Evolutionary conservation across 192 early-diverging fungal genomes (phyloP), one percentile per base, ranked within the genome.

Genomic region (Chytriomyces sp.): DNA sequence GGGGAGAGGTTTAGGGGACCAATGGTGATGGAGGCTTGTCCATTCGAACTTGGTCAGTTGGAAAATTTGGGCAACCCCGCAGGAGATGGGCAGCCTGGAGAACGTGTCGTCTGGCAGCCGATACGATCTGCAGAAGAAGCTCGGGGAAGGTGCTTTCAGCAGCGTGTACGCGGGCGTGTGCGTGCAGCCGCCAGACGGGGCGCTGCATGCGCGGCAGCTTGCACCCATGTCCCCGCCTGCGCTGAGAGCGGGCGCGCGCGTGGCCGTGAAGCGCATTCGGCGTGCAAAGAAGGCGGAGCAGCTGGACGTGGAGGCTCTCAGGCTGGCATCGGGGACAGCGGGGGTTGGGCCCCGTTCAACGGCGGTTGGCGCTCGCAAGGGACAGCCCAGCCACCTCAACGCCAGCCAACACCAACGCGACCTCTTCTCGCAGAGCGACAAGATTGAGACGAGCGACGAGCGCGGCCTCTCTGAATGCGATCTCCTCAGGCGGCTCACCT

Each of bases 181-280:
- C 25, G 36, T 39, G 10, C 6, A 22, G 32, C 36, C 57, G 37
- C 68, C 68, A 2, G 54, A 58, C 37, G 31, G 19, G 19, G 36
- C 22, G 17, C 25, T 70, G 26, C 68, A 70, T 22, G 56, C 7
- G 30, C 68, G 68, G 6, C 19, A 38, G n/a, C 31, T 70, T 54
- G 41, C 44, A 12, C 39, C 68, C n/a, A 70, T 70, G 68, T 17
- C 31, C n/a, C 68, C 68, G n/a, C 68, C 68, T 26, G 10, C 37
- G 19, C 68, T 59, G 55, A 25, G 28, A 7, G 52, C 22, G 33
- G 66, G 53, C 66, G 7, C 26, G 52, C 52, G 14, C 12, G 66
- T 68, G 8, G 66, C 66, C 36, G 66, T 68, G n/a, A 68, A 68
- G 36, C 66, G 66, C 53, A 55, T 68, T 49, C 44, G 22, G 44